Evolutionary conservation across 306 rosid genomes (phyloP).

Genomic region (Mimosa pudica): DNA sequence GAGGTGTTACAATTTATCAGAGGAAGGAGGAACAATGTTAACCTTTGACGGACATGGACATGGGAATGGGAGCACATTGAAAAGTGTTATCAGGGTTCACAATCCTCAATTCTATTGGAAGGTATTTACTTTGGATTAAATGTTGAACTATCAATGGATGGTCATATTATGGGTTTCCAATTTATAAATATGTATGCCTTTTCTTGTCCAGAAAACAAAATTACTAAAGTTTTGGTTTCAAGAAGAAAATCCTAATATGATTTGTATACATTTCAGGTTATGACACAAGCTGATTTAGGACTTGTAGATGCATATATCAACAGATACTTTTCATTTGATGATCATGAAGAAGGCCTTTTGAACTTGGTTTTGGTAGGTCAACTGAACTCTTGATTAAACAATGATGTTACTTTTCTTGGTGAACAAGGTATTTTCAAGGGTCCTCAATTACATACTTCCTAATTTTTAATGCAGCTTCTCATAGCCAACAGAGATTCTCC

Average conservation of each 20-base stretch:
- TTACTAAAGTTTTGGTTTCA: not conserved
- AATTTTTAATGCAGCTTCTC: slow-evolving; percentile 61
- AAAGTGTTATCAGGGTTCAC: slow-evolving; percentile 61
- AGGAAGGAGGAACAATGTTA: slow-evolving; percentile 85
- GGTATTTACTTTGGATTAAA: slow-evolving; percentile 43
- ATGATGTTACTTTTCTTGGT: not conserved
- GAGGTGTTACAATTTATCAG: slow-evolving; percentile 56
- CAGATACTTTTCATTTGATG: slow-evolving; percentile 74
- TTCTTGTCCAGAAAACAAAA: not conserved
- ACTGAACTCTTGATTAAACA: not conserved
- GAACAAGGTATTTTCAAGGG: no score
- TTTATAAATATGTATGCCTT: slow-evolving; percentile 16
- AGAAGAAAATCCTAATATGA: not conserved
- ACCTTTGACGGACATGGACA: slow-evolving; percentile 63
- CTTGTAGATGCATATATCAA: slow-evolving; percentile 87
- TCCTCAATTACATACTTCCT: not conserved
- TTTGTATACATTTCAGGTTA: slow-evolving; percentile 50
- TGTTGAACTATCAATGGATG: not conserved
- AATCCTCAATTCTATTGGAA: slow-evolving; percentile 88
- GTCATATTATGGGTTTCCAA: not conserved
- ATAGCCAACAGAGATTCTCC: slow-evolving; percentile 77
- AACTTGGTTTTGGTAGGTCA: slow-evolving; percentile 60
- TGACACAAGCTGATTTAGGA: slow-evolving; percentile 94
- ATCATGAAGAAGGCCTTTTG: slow-evolving; percentile 73
- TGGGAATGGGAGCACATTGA: slow-evolving; percentile 43